phyloP scores from a whole-genome alignment of 345 rosid genomes.

The Chamaenerion angustifolium region DNA sequence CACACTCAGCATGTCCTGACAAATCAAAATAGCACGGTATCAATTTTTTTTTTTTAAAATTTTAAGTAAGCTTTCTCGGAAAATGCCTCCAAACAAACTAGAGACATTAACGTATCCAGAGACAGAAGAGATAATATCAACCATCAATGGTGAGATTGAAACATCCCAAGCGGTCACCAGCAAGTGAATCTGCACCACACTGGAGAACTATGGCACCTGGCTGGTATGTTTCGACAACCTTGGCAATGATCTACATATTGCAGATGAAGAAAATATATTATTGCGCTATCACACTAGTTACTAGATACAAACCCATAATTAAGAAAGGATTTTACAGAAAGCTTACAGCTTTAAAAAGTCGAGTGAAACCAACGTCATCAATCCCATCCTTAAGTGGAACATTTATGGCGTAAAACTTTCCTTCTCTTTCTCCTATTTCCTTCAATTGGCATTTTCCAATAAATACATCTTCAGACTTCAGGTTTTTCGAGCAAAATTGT shows the following conservation, averaged over 20 bases:
- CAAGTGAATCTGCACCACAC: constrained; percentile 98
- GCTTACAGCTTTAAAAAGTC: constrained; percentile 85
- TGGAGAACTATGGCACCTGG: constrained; percentile 96
- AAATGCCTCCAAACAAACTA: too few relatives aligned
- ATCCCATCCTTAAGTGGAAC: constrained; percentile 97
- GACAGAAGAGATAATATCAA: constrained; percentile 30
- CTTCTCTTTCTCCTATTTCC: constrained; percentile 96
- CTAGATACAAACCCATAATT: constrained; percentile 1
- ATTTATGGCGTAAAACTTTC: constrained; percentile 89
- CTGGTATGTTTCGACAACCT: constrained; percentile 82
- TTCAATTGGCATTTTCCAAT: constrained; percentile 27
- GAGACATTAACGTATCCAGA: not conserved
- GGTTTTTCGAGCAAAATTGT: too few relatives aligned
- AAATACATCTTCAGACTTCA: constrained; percentile 8
- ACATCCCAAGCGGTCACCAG: constrained; percentile 94
- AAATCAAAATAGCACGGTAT: constrained; percentile 5
- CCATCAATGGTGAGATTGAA: constrained; percentile 98
- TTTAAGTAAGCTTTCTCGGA: too few relatives aligned
- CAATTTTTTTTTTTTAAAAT: not conserved
- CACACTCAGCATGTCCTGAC: constrained; percentile 97
- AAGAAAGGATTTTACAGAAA: constrained; percentile 5
- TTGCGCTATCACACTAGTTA: constrained; percentile 1
- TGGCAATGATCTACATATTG: constrained; percentile 48
- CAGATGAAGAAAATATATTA: constrained; percentile 7
- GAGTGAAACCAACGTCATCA: constrained; percentile 84